Evolutionary conservation across 179 eudicot species (phyloP), one percentile per base, ranked within the genome.

Genomic region (Dionaea muscipula): DNA sequence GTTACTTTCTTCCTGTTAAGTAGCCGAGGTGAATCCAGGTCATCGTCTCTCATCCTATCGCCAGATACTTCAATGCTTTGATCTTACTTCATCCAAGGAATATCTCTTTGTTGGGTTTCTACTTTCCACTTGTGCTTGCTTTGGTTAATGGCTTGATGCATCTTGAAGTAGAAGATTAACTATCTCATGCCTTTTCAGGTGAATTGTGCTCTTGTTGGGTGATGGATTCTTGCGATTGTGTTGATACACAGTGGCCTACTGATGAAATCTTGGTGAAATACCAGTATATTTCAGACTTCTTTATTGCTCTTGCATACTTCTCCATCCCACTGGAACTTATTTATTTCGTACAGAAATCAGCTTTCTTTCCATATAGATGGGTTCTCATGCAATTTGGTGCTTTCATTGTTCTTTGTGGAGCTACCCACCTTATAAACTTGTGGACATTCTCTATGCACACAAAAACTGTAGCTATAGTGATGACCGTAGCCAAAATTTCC

Each of bases 301-400:
- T 77, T 55, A 77, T 77, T 21, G 75, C 81, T 18, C 15, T 77
- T 31, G 81, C 81, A 8, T 77, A 77, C 39, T 77, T 77, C 68
- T 77, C 81, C 41, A 77, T 77, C 45, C 81, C 81, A 20, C 47
- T 77, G 55, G 81, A 77, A 66, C 73, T 77, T 18, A 70, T 77
- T 13, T 77, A 77, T 54, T 77, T 77, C 23, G 78, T 77, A 15
- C 73, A 77, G 14, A 73, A 68, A 44, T 70, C 81, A 19, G 59
- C 81, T 0, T 64, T 73, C 65, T 77, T 77, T 41, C 81, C 81
- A 20, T 77, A 77, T 23, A 64, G 81, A 77, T 77, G 78, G 78
- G 78, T 77, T 21, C 69, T 77, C 18, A 68, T 77, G 65, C 81
- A 73, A 53, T 77, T 77, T 55, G 81, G 81, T 40, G 81, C 81